Evolutionary conservation across 2,329 filamentous ascomycete species (phyloP).

Genomic region (Phaeoacremonium minimum): DNA sequence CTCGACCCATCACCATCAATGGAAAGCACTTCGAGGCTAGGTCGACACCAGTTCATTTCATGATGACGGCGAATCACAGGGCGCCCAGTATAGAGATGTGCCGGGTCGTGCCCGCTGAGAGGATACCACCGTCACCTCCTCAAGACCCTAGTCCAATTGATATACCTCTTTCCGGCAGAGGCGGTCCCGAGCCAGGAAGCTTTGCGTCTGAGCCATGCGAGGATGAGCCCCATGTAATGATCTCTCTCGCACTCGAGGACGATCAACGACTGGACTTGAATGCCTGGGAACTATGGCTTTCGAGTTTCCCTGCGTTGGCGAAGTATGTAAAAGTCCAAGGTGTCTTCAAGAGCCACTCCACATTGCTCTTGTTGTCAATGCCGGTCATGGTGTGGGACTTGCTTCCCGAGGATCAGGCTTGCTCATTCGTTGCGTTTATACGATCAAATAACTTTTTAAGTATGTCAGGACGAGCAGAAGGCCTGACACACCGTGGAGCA

Average conservation of each 20-base stretch:
- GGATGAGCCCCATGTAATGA: conserved; percentile 56
- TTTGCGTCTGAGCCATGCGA: conserved; percentile 41
- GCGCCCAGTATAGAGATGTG: conserved; percentile 54
- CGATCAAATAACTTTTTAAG: conserved; percentile 50
- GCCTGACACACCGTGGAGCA: background rate
- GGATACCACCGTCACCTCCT: conserved; percentile 30
- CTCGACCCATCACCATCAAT: conserved; percentile 51
- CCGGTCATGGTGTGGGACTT: conserved; percentile 58
- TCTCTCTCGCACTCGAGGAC: conserved; percentile 54
- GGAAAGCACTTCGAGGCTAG: conserved; percentile 54
- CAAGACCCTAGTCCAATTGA: conserved; percentile 14
- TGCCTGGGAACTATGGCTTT: conserved; percentile 55
- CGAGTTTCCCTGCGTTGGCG: conserved; percentile 50
- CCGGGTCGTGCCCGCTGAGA: conserved; percentile 26
- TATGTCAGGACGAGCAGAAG: conserved; percentile 3
- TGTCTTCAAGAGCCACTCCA: conserved; percentile 59
- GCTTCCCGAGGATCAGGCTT: conserved; percentile 52
- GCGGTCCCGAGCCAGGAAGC: conserved; percentile 9
- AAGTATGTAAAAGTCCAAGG: conserved; percentile 59
- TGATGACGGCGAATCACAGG: conserved; percentile 58
- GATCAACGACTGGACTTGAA: conserved; percentile 53
- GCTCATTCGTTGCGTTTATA: conserved; percentile 55
- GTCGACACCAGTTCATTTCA: conserved; percentile 57
- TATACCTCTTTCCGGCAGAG: conserved; percentile 8
- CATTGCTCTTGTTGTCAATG: conserved; percentile 51